Evolutionary conservation across 2,329 filamentous ascomycete species (phyloP), one percentile per base, ranked within the genome.

Genomic region (Lasiodiplodia theobromae): DNA sequence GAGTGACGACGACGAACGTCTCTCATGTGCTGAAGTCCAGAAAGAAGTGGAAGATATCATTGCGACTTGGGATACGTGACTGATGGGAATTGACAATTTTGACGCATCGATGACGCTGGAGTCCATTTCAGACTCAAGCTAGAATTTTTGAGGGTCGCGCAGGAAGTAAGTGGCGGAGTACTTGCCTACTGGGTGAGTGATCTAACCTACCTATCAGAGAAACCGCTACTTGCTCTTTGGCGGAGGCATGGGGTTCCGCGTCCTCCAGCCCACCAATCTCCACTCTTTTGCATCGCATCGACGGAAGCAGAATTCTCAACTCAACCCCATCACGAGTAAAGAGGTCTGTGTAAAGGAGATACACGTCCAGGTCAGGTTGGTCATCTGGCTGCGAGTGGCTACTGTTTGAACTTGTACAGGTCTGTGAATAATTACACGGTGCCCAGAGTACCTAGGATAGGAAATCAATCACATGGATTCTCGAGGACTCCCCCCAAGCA

Each of bases 11-110:
- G 52, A 71, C 21, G 62, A 72, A 52, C 71, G 77, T 21, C 71
- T 74, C 64, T 71, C 73, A 0, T 80, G 78, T 53, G 74, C 75
- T 2, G 72, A 76, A n/a, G 75, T 78, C 7, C 72, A 74, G 62
- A 63, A 51, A 1, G 73, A 73, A 67, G 70, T 79, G 38, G 68
- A 56, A 8, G 67, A 69, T 18, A 28, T 64, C 11, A 38, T 64
- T n/a, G 28, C 60, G 3, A 25, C 28, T 34, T 64, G 37, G 34
- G 64, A 54, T 44, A 16, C 51, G 16, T 66, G 49, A 64, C 10
- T 21, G 18, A 14, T 44, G 34, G 25, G n/a, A 25, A 37, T 23
- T 57, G 18, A 31, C 18, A 8, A 18, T n/a, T 21, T 11, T 56
- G 18, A n/a, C 4, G 2, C 11, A 28, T 56, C 28, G 28, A 37